Evolutionary conservation across 352 stramenopile species (phyloP).

Genomic region (Blastocystis sp.): DNA sequence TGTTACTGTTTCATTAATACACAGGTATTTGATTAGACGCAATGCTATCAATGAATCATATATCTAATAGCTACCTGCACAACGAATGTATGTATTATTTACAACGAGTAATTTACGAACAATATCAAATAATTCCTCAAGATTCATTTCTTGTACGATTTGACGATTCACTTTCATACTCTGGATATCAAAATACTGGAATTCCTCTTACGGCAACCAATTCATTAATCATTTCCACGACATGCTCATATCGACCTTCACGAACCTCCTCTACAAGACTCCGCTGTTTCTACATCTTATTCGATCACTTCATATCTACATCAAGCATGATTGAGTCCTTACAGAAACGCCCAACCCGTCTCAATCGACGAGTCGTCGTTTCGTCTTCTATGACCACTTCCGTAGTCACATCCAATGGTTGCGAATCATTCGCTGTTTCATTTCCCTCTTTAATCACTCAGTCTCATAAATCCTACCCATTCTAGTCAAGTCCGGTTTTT

Average conservation of each 20-base stretch:
- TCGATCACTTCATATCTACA: background rate
- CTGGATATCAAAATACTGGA: background rate
- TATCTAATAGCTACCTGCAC: background rate
- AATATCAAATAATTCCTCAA: constrained; percentile 2
- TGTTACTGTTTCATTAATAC: constrained; percentile 12
- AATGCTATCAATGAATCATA: background rate
- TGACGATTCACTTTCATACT: constrained; percentile 1
- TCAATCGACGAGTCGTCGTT: background rate
- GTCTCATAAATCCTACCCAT: background rate
- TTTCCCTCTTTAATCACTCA: background rate
- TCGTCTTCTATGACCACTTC: background rate
- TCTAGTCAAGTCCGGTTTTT: background rate
- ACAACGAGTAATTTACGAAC: background rate
- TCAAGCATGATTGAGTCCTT: constrained; percentile 28
- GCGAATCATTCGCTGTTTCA: background rate
- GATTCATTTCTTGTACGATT: constrained; percentile 15
- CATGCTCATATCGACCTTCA: background rate
- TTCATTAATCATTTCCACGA: constrained; percentile 6
- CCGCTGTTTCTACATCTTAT: background rate
- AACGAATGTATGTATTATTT: constrained; percentile 16
- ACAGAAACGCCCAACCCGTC: constrained; percentile 28
- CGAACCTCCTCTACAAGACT: background rate
- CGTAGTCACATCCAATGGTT: background rate
- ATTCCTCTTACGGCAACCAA: background rate
- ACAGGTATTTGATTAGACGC: constrained; percentile 35